A percentile compares a stretch with the other conserved stretches of the same genome.
phyloP scores from a whole-genome alignment of 805 yeast genomes.

The Saturnispora halmiae region DNA sequence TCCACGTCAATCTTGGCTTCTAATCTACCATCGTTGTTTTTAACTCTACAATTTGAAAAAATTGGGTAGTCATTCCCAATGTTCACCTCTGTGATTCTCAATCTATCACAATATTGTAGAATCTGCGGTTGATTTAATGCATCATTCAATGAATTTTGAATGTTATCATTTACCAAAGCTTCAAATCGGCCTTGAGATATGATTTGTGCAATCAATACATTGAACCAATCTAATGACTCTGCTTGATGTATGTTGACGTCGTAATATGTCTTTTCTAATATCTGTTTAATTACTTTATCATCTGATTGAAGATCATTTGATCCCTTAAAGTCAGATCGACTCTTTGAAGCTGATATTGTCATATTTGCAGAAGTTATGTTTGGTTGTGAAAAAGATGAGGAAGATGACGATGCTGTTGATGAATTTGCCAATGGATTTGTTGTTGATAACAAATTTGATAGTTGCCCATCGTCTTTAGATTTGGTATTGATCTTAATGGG shows the following conservation, averaged over 20 bases:
- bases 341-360: neutral
- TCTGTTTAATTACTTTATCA: slow-evolving; percentile 20
- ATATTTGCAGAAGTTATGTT: neutral
- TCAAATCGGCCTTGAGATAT: slow-evolving; percentile 83
- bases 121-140: slow-evolving; percentile 63
- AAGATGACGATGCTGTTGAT: neutral
- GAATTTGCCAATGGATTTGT: neutral
- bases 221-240: slow-evolving; percentile 95
- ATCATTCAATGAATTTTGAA: slow-evolving; percentile 66
- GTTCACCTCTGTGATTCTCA: slow-evolving; percentile 77
- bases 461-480: slow-evolving; percentile 6
- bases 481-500: slow-evolving; percentile 28
- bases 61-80: slow-evolving; percentile 95
- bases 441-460: neutral
- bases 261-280: slow-evolving; percentile 86
- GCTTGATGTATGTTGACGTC: slow-evolving; percentile 80
- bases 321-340: slow-evolving; percentile 1
- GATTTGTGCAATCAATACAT: slow-evolving; percentile 85
- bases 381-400: neutral
- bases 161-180: slow-evolving; percentile 76
- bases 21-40: slow-evolving; percentile 39
- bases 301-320: slow-evolving; percentile 6
- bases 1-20: slow-evolving; percentile 92
- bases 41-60: slow-evolving; percentile 83
- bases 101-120: slow-evolving; percentile 60